phyloP scores from a whole-genome alignment of 768 basidiomycete genomes.

The Auricularia sp. region DNA sequence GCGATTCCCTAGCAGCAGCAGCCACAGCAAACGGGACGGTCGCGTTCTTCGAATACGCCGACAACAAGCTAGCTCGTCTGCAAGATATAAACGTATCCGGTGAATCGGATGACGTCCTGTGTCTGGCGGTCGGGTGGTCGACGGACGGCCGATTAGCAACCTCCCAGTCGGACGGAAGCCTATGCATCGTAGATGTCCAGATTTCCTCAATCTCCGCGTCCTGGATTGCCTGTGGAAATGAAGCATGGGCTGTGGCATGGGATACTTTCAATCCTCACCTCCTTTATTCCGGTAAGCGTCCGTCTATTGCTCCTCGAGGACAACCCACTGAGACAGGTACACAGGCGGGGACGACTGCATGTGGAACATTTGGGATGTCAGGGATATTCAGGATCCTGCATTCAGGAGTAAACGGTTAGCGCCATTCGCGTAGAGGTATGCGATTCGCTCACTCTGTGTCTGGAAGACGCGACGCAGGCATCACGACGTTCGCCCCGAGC shows the following conservation, averaged over 20 bases:
- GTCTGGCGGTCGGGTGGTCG: conserved; percentile 91
- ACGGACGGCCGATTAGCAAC: conserved; percentile 49
- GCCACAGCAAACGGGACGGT: neutral
- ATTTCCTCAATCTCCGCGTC: conserved; percentile 35
- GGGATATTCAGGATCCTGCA: conserved; percentile 51
- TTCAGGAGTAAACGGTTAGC: conserved; percentile 64
- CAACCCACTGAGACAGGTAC: too few species aligned
- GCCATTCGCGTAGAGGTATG: neutral
- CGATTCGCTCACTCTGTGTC: too few species aligned
- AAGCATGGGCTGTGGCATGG: conserved; percentile 92
- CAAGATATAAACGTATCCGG: conserved; percentile 17
- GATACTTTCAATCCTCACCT: conserved; percentile 73
- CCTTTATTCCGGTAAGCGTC: conserved; percentile 53
- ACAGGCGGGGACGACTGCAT: conserved; percentile 77
- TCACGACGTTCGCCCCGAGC: conserved; percentile 83
- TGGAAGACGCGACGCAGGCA: conserved; percentile 77
- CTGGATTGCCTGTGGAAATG: conserved; percentile 88
- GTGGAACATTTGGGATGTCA: conserved; percentile 85
- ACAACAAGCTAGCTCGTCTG: conserved; percentile 9
- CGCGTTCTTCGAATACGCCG: conserved; percentile 7
- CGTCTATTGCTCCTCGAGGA: too few species aligned
- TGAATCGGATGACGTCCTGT: conserved; percentile 48
- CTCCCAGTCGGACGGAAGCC: conserved; percentile 71
- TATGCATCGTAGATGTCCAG: conserved; percentile 50
- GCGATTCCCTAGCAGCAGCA: neutral